phyloP scores from a whole-genome alignment of 495 filamentous ascomycete genomes.

The Recurvomyces mirabilis region DNA sequence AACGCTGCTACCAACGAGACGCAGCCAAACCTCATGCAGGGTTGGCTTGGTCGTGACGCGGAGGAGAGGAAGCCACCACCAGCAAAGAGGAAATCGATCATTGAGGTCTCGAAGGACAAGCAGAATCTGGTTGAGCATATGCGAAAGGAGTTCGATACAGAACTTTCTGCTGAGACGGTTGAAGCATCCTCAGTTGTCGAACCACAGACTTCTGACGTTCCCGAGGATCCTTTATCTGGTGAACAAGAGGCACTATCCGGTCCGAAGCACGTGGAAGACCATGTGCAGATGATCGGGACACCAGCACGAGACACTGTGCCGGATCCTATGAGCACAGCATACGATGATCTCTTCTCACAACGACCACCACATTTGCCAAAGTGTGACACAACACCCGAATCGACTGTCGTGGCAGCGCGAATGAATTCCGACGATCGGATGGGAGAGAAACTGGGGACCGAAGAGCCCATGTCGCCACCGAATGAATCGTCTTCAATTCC shows the following conservation, averaged over 20 bases:
- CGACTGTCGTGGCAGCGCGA: not conserved
- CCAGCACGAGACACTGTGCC: too few species aligned
- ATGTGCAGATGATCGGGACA: too few species aligned
- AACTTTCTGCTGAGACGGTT: too few species aligned
- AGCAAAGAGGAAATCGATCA: conserved; percentile 8
- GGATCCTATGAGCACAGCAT: conserved; percentile 11
- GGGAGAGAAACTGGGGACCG: too few species aligned
- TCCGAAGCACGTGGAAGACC: too few species aligned
- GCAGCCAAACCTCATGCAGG: conserved; percentile 25
- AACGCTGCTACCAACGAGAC: not conserved
- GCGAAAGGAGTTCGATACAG: not conserved
- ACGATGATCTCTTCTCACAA: conserved; percentile 19
- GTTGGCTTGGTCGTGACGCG: conserved; percentile 25
- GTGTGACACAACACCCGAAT: not conserved
- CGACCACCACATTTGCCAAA: conserved; percentile 7
- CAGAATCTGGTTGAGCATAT: conserved; percentile 16
- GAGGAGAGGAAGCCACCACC: conserved; percentile 2
- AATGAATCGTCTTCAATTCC: conserved; percentile 10
- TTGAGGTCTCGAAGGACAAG: conserved; percentile 25
- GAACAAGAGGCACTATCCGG: too few species aligned
- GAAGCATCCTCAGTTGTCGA: too few species aligned
- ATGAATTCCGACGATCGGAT: not conserved
- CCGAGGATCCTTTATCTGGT: too few species aligned
- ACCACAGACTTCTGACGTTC: too few species aligned
- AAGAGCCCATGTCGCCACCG: too few species aligned